Percentiles rank a stretch among this genome's conserved stretches.
phyloP scores from a whole-genome alignment of 208 protist species.

The Lotmaria passim region DNA sequence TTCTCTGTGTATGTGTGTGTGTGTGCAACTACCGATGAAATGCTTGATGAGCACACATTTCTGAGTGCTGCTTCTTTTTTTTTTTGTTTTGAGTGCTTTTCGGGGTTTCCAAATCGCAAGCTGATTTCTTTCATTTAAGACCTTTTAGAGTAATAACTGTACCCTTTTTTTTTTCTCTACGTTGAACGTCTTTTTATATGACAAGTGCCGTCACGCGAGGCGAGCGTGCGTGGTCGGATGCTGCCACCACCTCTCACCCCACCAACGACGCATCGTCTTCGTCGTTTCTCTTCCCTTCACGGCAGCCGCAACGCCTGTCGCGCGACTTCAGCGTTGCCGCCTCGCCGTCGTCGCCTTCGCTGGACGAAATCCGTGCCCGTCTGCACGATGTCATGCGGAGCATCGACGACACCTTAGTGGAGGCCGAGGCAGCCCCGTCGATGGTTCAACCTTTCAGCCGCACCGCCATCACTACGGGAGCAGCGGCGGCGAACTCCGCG shows the following conservation, averaged over 20 bases:
- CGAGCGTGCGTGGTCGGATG: not conserved
- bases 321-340: constrained; percentile 1
- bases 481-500: too few relatives aligned
- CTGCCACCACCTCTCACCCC: not conserved
- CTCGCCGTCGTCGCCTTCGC: constrained; percentile 20
- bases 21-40: too few relatives aligned
- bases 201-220: not conserved
- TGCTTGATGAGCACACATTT: too few relatives aligned
- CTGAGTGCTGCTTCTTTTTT: too few relatives aligned
- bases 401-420: constrained; percentile 50
- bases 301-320: not conserved
- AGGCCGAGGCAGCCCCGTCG: not conserved
- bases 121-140: too few relatives aligned
- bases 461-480: not conserved
- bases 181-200: not conserved
- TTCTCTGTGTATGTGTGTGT: too few relatives aligned
- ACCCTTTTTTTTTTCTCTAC: not conserved
- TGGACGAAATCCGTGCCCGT: constrained; percentile 39
- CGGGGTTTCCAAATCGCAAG: not conserved
- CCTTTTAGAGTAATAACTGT: not conserved
- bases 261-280: not conserved
- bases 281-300: not conserved
- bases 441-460: not conserved
- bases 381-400: constrained; percentile 54
- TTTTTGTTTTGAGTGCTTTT: not conserved